Conservation (phyloP, 73 alveolate genomes). For the Halteria grandinella region DNA sequence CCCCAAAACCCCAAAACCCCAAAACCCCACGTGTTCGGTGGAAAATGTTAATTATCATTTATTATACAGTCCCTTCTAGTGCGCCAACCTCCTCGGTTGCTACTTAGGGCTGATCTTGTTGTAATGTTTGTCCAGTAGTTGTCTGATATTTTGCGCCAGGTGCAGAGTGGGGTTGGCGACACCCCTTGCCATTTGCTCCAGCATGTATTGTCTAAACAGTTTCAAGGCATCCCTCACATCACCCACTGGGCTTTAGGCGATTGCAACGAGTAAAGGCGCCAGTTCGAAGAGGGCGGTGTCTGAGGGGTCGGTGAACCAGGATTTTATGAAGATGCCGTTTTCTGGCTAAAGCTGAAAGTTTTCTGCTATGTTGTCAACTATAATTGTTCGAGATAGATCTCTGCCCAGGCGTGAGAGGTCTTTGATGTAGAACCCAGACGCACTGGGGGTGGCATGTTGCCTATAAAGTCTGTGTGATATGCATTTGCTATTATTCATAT, state of each 20-base stretch:
- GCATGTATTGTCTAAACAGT: constrained; percentile 81
- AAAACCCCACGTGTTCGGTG: too few relatives aligned
- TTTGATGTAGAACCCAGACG: constrained; percentile 75
- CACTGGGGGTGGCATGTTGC: constrained; percentile 78
- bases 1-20: too few relatives aligned
- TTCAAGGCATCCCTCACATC: constrained; percentile 89
- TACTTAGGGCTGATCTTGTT: too few relatives aligned
- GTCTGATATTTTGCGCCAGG: constrained; percentile 36
- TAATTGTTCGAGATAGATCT: constrained; percentile 78
- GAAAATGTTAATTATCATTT: too few relatives aligned
- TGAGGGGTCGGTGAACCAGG: constrained; percentile 85
- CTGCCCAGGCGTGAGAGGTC: constrained; percentile 87
- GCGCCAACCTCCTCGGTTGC: too few relatives aligned
- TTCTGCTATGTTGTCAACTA: constrained; percentile 88
- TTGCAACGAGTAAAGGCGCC: constrained; percentile 73
- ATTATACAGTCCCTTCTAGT: too few relatives aligned
- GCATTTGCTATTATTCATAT: constrained; percentile 68
- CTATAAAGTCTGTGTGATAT: constrained; percentile 87
- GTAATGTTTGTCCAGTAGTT: neutral
- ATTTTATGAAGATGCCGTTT: constrained; percentile 87
- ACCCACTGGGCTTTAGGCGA: constrained; percentile 68
- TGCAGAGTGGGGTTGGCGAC: constrained; percentile 63
- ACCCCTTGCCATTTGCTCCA: constrained; percentile 82
- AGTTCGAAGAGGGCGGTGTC: constrained; percentile 84
- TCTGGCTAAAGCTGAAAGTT: constrained; percentile 85